Conservation (phyloP, 306 rosid genomes). For the Lathyrus sativus region DNA sequence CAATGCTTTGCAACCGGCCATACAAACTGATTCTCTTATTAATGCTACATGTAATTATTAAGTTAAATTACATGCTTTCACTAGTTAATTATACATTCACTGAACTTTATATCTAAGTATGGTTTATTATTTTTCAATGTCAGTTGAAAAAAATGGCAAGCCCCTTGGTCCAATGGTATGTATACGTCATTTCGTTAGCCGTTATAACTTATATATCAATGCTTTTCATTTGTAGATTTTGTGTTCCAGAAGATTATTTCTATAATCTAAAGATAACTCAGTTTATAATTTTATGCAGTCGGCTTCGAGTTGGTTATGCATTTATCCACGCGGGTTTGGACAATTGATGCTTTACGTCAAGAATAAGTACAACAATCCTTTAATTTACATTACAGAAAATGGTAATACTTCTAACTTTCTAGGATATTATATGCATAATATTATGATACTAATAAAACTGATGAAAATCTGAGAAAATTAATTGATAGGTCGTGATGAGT, state of each 20-base stretch:
- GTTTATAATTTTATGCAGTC: conserved; percentile 29
- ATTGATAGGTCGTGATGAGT: conserved; percentile 51
- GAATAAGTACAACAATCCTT: conserved; percentile 39
- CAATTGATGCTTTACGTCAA: conserved; percentile 41
- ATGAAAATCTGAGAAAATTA: conserved; percentile 4
- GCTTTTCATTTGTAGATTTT: conserved; percentile 1
- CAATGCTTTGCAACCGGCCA: conserved; percentile 29
- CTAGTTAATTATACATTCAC: background rate
- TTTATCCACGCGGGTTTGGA: conserved; percentile 47
- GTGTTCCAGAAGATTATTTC: background rate
- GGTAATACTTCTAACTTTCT: conserved; percentile 32
- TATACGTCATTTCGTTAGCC: conserved; percentile 21
- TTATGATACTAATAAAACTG: background rate
- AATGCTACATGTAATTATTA: conserved; percentile 44
- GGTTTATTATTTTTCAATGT: background rate
- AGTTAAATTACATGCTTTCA: conserved; percentile 12
- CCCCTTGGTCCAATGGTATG: conserved; percentile 42
- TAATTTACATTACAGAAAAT: conserved; percentile 49
- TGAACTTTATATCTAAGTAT: conserved; percentile 6
- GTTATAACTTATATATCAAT: conserved; percentile 7
- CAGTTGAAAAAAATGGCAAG: conserved; percentile 40
- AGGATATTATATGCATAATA: background rate
- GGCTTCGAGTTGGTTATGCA: conserved; percentile 39
- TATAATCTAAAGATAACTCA: background rate
- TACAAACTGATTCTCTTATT: conserved; percentile 44